These are phyloP conservation scores for Suillus fuscotomentosus DNA, from an alignment of 768 basidiomycete genomes.

Conservation along the genomic window DNA sequence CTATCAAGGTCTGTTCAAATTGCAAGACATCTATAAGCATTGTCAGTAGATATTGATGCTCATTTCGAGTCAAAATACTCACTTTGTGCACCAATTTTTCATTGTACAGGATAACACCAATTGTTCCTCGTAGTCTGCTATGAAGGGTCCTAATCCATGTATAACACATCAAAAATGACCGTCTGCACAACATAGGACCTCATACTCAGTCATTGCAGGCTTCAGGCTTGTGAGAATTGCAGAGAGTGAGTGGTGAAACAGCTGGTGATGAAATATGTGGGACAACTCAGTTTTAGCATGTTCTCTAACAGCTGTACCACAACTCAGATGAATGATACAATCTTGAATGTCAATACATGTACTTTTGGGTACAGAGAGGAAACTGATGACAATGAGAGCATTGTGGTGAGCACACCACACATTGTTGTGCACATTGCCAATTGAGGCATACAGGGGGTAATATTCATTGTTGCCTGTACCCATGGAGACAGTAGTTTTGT, in stretches of 20 bases:
- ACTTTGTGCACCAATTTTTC: too few species aligned
- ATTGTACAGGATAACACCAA: too few species aligned
- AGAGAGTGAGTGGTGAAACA: too few species aligned
- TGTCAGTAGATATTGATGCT: conserved; percentile 8
- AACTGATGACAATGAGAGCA: conserved; percentile 21
- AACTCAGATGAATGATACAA: too few species aligned
- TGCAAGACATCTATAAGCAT: conserved; percentile 2
- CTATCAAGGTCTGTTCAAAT: conserved; percentile 9
- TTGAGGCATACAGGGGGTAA: conserved; percentile 13
- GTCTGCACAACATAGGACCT: conserved; percentile 21
- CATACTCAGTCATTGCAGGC: too few species aligned
- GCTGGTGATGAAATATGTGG: too few species aligned
- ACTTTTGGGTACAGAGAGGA: conserved; percentile 32
- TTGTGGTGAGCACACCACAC: conserved; percentile 7
- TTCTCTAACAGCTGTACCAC: too few species aligned
- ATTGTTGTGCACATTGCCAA: conserved; percentile 12
- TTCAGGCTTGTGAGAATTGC: too few species aligned
- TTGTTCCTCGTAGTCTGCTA: too few species aligned
- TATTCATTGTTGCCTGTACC: conserved; percentile 12
- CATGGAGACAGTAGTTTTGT: conserved; percentile 14
- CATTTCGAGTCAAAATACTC: neutral
- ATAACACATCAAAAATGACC: conserved; percentile 28
- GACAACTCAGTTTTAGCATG: too few species aligned
- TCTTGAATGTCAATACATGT: neutral
- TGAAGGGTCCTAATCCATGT: conserved; percentile 34